These are phyloP conservation scores for Suhomyces anneliseae DNA, from an alignment of 1,139 yeast species.

Conservation along the genomic window DNA sequence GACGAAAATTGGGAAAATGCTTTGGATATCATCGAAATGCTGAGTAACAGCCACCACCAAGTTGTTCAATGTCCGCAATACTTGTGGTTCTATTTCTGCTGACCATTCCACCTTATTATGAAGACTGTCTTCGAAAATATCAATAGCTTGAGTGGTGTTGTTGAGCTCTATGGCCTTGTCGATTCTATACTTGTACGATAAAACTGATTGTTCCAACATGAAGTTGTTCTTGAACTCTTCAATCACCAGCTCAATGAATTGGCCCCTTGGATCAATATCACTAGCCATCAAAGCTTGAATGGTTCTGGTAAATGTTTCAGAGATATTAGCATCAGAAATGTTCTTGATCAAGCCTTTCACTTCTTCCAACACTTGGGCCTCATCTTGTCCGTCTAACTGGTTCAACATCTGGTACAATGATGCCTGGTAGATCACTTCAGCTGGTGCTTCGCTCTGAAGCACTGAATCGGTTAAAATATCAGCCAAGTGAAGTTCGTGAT, in stretches of 20 bases:
- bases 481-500: conserved; percentile 12
- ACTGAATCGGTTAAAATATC: conserved; percentile 15
- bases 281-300: conserved; percentile 21
- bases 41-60: conserved; percentile 28
- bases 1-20: conserved; percentile 35
- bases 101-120: conserved; percentile 31
- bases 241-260: conserved; percentile 17
- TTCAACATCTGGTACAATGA: conserved; percentile 12
- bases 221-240: conserved; percentile 15
- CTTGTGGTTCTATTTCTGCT: conserved; percentile 29
- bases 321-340: conserved; percentile 7
- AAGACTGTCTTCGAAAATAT: conserved; percentile 36
- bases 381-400: conserved; percentile 7
- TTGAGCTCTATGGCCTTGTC: conserved; percentile 28
- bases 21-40: conserved; percentile 21
- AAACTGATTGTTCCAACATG: conserved; percentile 22
- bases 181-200: conserved; percentile 30
- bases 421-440: conserved; percentile 23
- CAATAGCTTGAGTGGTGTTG: conserved; percentile 26
- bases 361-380: conserved; percentile 9
- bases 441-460: background rate
- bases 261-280: conserved; percentile 22
- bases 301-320: conserved; percentile 18
- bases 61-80: conserved; percentile 33
- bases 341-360: conserved; percentile 1